These are phyloP conservation scores for Cornus suecica DNA, from an alignment of 148 eudicot species.

Conservation along the genomic window DNA sequence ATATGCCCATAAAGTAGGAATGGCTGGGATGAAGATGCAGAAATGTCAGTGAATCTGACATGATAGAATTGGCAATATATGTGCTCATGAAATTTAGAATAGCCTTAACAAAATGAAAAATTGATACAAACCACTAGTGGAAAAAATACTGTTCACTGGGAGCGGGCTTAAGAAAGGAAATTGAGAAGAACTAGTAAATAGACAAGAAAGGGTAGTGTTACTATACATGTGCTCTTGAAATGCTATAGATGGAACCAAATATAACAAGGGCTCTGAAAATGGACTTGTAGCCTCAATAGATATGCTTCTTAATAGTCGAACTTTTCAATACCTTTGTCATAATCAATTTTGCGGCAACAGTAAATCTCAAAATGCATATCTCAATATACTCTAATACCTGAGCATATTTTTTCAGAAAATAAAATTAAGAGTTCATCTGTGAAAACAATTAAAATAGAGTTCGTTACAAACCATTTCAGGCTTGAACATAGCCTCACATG, in stretches of 20 bases:
- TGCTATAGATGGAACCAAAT: neutral
- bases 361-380: neutral
- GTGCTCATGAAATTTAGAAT: neutral
- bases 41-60: neutral
- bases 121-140: neutral
- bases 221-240: neutral
- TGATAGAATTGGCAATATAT: neutral
- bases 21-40: neutral
- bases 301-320: neutral
- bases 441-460: neutral
- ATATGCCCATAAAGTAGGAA: neutral
- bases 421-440: neutral
- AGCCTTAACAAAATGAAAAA: neutral
- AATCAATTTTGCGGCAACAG: neutral
- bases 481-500: constrained; percentile 97
- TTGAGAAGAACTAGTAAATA: neutral
- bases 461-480: constrained; percentile 78
- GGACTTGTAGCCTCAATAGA: too few relatives aligned
- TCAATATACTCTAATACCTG: neutral
- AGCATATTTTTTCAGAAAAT: neutral
- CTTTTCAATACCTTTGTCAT: neutral
- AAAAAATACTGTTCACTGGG: neutral
- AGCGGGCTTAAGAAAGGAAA: neutral
- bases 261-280: neutral
- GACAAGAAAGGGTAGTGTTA: neutral